These are phyloP conservation scores for Arthrinium puccinioides DNA, from an alignment of 2,329 filamentous ascomycete species.

Conservation along the genomic window DNA sequence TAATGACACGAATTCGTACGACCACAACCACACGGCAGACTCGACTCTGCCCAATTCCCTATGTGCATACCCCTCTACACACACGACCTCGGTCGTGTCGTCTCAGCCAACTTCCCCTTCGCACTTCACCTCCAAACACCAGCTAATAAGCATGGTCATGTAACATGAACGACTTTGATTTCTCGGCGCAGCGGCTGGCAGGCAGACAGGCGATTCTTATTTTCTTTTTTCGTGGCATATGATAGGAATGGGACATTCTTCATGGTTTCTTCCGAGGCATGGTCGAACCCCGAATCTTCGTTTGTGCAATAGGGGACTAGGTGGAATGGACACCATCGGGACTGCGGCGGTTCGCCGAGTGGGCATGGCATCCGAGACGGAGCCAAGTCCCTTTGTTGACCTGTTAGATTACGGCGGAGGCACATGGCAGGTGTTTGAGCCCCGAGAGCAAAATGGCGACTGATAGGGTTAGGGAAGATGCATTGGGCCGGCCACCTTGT, in stretches of 20 bases:
- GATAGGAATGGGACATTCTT: not conserved
- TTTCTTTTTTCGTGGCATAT: not conserved
- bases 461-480: too few relatives aligned
- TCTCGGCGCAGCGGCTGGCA: slow-evolving; percentile 1
- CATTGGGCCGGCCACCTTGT: too few relatives aligned
- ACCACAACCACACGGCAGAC: not conserved
- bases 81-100: not conserved
- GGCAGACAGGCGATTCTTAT: too few relatives aligned
- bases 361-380: too few relatives aligned
- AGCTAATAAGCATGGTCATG: slow-evolving; percentile 1
- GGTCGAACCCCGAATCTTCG: not conserved
- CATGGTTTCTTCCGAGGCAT: not conserved
- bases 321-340: not conserved
- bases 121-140: not conserved
- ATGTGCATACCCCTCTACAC: slow-evolving; percentile 4
- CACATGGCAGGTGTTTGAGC: too few relatives aligned
- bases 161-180: slow-evolving; percentile 1
- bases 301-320: not conserved
- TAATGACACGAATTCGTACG: slow-evolving; percentile 1
- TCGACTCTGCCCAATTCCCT: not conserved
- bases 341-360: not conserved
- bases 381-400: too few relatives aligned
- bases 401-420: not conserved
- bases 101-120: not conserved
- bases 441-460: too few relatives aligned